A percentile compares a stretch with the other conserved stretches of the same genome.
Evolutionary conservation across 164 flowering plant genomes (phyloP).

Genomic region (Hamamelis virginiana): DNA sequence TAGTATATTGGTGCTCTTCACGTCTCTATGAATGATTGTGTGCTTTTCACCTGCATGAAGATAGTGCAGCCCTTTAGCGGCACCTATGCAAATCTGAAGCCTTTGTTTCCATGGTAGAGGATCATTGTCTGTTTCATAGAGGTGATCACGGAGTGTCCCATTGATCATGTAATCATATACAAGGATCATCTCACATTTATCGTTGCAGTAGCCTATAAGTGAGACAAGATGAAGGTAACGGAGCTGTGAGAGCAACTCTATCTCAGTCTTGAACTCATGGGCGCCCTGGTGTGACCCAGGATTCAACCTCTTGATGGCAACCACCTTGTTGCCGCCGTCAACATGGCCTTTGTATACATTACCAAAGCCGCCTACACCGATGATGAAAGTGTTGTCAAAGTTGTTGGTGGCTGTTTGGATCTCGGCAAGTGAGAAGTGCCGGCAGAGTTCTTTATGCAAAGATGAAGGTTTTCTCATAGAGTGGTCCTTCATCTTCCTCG

Average conservation of each 20-base stretch:
- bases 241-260: too few relatives aligned
- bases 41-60: constrained; percentile 22
- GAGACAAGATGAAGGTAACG: constrained; percentile 32
- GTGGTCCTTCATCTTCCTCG: too few relatives aligned
- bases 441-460: constrained; percentile 12
- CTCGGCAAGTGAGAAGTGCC: constrained; percentile 24
- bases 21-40: constrained; percentile 30
- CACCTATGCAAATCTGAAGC: too few relatives aligned
- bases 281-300: too few relatives aligned
- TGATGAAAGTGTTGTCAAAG: constrained; percentile 17
- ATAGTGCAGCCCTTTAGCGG: constrained; percentile 12
- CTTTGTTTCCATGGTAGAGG: constrained; percentile 23
- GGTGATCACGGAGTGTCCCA: constrained; percentile 31
- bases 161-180: constrained; percentile 31
- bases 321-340: constrained; percentile 15
- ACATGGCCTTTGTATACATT: constrained; percentile 33
- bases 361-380: constrained; percentile 40
- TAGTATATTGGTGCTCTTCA: constrained; percentile 28
- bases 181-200: constrained; percentile 26
- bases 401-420: constrained; percentile 26
- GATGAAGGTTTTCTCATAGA: not conserved
- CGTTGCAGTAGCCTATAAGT: constrained; percentile 34
- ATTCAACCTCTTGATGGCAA: constrained; percentile 29
- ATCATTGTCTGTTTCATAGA: constrained; percentile 2
- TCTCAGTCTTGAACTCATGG: too few relatives aligned